Evolutionary conservation across 106 monocot species (phyloP).

Genomic region (Vanilla planifolia): DNA sequence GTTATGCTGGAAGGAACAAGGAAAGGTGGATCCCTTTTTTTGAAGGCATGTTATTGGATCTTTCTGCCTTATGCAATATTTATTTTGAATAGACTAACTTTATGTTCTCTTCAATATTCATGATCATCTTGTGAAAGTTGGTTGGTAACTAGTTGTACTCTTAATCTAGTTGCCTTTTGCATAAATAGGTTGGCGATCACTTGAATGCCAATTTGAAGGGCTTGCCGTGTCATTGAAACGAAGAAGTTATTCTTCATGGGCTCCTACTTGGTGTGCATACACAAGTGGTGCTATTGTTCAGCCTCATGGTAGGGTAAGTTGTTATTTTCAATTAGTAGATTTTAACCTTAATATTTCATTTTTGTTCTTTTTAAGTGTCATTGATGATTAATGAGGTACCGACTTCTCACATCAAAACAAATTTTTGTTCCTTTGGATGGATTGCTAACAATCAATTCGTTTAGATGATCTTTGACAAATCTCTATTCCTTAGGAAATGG

Average conservation of each 20-base stretch:
- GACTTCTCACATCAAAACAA: too few species aligned
- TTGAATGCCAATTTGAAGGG: constrained; percentile 63
- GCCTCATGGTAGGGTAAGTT: constrained; percentile 49
- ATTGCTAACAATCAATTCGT: too few species aligned
- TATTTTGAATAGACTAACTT: not conserved
- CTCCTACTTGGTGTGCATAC: constrained; percentile 79
- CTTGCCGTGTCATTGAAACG: constrained; percentile 38
- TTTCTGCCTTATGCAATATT: too few species aligned
- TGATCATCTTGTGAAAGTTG: not conserved
- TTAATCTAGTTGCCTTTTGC: constrained; percentile 1
- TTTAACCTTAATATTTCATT: not conserved
- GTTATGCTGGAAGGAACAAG: constrained; percentile 41
- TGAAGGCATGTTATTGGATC: constrained; percentile 27
- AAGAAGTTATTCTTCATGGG: constrained; percentile 61
- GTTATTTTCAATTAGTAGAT: not conserved
- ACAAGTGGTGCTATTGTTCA: constrained; percentile 46
- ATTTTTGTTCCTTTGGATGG: too few species aligned
- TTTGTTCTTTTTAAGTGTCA: not conserved
- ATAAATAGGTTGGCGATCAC: constrained; percentile 70
- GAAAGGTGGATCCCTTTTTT: constrained; percentile 60
- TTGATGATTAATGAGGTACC: too few species aligned
- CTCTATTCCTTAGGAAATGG: too few species aligned
- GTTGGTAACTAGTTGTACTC: constrained; percentile 1
- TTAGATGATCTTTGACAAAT: too few species aligned
- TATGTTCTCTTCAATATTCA: not conserved